phyloP scores from a whole-genome alignment of 768 basidiomycete genomes.

The Mycena crocata region DNA sequence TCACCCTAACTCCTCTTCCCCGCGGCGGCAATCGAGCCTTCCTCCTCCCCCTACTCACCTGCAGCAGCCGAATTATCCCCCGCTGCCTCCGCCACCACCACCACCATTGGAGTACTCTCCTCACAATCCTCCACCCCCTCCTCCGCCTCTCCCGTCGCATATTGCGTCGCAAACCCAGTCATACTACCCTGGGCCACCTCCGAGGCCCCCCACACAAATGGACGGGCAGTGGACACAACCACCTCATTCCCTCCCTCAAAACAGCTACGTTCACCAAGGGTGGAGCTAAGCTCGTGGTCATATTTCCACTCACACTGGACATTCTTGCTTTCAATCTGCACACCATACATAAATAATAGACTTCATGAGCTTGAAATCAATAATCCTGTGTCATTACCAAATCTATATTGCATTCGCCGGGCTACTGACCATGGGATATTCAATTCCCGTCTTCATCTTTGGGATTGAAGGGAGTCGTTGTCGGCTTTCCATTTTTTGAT shows the following conservation, averaged over 20 bases:
- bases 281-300: conserved; percentile 31
- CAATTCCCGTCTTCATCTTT: background rate
- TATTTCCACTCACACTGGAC: conserved; percentile 4
- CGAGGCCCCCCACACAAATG: conserved; percentile 51
- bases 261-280: conserved; percentile 45
- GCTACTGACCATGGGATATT: background rate
- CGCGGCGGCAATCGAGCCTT: conserved; percentile 60
- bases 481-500: conserved; percentile 78
- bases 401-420: background rate
- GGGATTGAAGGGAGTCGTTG: conserved; percentile 16
- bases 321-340: conserved; percentile 28
- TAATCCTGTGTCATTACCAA: conserved; percentile 18
- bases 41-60: conserved; percentile 63
- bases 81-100: conserved; percentile 44
- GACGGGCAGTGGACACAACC: conserved; percentile 51
- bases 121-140: conserved; percentile 33
- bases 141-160: conserved; percentile 32
- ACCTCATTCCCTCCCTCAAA: conserved; percentile 31
- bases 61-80: conserved; percentile 42
- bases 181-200: conserved; percentile 54
- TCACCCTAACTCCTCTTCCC: conserved; percentile 39
- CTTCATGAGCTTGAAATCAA: conserved; percentile 13
- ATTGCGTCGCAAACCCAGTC: conserved; percentile 33
- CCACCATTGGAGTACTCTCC: conserved; percentile 29
- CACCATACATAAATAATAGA: conserved; percentile 24